These are phyloP conservation scores for Peniophora sp. DNA, from an alignment of 1,284 basidiomycete species.

Conservation along the genomic window DNA sequence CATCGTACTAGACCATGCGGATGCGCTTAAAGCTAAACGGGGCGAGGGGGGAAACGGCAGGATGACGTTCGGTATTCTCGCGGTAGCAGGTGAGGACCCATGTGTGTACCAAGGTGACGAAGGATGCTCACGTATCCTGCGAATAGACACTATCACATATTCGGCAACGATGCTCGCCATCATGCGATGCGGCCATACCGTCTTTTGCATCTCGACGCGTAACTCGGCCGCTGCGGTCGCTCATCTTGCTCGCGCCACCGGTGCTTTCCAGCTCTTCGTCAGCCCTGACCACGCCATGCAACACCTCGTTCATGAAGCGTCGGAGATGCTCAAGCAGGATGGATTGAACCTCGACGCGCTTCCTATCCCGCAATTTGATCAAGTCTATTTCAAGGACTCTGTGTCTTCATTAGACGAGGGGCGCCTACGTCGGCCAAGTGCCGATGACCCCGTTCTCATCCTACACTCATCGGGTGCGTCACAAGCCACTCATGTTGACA, in stretches of 20 bases:
- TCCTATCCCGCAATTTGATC: slow-evolving; percentile 6
- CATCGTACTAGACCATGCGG: slow-evolving; percentile 6
- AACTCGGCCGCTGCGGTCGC: slow-evolving; percentile 23
- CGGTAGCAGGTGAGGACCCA: slow-evolving; percentile 13
- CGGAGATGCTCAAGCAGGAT: slow-evolving; percentile 7
- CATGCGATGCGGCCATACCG: slow-evolving; percentile 19
- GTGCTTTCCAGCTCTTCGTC: slow-evolving; percentile 12
- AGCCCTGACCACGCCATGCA: slow-evolving; percentile 15
- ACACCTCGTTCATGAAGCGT: slow-evolving; percentile 11
- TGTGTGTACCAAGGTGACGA: not conserved
- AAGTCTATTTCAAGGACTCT: slow-evolving; percentile 9
- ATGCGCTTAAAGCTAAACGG: not conserved
- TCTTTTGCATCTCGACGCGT: slow-evolving; percentile 23
- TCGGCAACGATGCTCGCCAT: slow-evolving; percentile 15
- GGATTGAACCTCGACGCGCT: not conserved
- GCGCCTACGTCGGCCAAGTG: not conserved
- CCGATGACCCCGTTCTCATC: not conserved
- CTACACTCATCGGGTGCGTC: not conserved
- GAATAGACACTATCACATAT: slow-evolving; percentile 18
- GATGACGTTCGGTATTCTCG: slow-evolving; percentile 18
- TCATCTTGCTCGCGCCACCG: slow-evolving; percentile 16
- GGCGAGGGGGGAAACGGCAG: slow-evolving; percentile 7
- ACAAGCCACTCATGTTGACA: not conserved
- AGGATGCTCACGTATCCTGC: not conserved
- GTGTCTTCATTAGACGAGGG: not conserved